phyloP scores from a whole-genome alignment of 169 alveolate genomes.

The Plasmodium gonderi region DNA sequence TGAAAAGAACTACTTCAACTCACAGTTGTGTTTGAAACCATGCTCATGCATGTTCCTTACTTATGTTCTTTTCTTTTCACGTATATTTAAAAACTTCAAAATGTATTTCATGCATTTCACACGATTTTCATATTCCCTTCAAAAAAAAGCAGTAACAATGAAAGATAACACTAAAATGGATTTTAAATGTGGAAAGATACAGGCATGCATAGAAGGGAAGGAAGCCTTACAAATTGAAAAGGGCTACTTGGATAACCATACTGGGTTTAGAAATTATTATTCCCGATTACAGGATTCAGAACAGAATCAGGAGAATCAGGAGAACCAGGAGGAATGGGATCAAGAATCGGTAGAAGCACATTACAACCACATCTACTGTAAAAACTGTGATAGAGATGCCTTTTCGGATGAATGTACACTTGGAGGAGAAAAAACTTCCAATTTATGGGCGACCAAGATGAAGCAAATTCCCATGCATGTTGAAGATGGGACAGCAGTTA shows the following conservation, averaged over 20 bases:
- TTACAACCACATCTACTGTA: no score
- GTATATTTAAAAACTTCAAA: constrained; percentile 36
- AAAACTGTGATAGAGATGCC: neutral
- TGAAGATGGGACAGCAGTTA: no score
- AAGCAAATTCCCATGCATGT: no score
- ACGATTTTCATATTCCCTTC: constrained; percentile 35
- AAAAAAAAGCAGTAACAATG: neutral
- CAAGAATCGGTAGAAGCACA: no score
- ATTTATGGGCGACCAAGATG: no score
- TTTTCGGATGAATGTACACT: neutral
- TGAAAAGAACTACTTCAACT: neutral
- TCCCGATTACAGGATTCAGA: no score
- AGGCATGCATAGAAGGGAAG: neutral
- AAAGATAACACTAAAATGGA: neutral
- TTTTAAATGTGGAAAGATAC: neutral
- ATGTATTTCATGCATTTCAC: constrained; percentile 74
- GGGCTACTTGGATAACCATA: no score
- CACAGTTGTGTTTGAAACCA: constrained; percentile 16
- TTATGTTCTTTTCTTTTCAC: constrained; percentile 38
- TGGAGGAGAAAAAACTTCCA: neutral
- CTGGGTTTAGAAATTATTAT: no score
- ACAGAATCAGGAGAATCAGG: no score
- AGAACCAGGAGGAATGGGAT: no score
- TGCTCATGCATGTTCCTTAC: constrained; percentile 62
- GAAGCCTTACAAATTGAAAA: neutral